Evolutionary conservation across 129 eudicot species (phyloP), one percentile per base, ranked within the genome.

Genomic region (Helichrysum umbraculigerum): DNA sequence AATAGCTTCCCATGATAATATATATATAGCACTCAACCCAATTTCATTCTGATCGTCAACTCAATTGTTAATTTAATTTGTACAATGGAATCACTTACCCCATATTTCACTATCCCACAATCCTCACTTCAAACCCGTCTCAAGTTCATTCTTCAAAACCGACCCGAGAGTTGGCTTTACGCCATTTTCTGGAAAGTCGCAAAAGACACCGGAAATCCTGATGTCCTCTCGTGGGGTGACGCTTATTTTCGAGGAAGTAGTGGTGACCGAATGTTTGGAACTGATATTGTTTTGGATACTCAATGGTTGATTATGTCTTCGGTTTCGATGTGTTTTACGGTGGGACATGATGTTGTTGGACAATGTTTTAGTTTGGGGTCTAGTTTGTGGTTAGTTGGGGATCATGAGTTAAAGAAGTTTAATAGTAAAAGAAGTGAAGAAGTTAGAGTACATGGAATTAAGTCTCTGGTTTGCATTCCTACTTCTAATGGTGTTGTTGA

Each of bases 111-210:
- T 5, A 33, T 72, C 17, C 70, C 69, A 68, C 58, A 72, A 68
- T 41, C 82, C 1, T 71, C 84, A 2, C 75, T 68, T 77, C 75
- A 85, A 57, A 77, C 81, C 65, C 83, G 84, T 15, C 87, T 87
- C 59, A 76, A 82, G 0, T 77, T 75, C 82, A 74, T 85, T 70
- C 42, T 87, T 21, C 85, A 77, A 37, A 85, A 65, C 80, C 83
- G 85, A 3, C 68, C 77, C 0, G 87, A 87, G 6, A 70, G 75
- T 32, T 87, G 92, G 92, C 67, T 69, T 21, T 87, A 87, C 66
- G 84, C 76, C 82, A 85, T 87, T 6, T 82, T 84, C 58, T 87
- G 92, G 92, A 85, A 77, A 34, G 83, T 88, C 3, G 56, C 85
- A 2, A 82, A 52, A 59, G 85, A 82, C 30, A 20, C 57, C 14